phyloP scores from a whole-genome alignment of 331 rosid genomes.

The Acacia concinna region DNA sequence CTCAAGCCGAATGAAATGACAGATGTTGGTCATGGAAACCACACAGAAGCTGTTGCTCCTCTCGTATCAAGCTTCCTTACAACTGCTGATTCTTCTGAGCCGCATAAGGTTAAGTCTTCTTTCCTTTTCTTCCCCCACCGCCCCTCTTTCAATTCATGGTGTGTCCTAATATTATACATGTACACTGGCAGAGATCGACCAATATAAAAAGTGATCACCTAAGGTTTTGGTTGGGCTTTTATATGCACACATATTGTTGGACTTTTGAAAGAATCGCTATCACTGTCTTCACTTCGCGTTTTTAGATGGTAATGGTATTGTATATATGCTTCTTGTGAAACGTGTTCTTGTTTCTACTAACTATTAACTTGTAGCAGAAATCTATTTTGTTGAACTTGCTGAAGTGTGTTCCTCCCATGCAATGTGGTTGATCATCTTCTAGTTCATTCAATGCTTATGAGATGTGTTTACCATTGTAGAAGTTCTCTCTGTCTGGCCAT shows the following conservation, averaged over 20 bases:
- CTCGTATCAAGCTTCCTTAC: conserved; percentile 38
- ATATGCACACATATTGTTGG: neutral
- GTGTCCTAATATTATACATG: neutral
- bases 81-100: conserved; percentile 44
- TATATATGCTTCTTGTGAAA: conserved; percentile 7
- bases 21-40: conserved; percentile 38
- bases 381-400: conserved; percentile 10
- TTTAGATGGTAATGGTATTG: neutral
- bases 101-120: conserved; percentile 50
- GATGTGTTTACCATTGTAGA: neutral
- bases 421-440: conserved; percentile 2
- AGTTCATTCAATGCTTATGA: conserved; percentile 8
- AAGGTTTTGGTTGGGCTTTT: conserved; percentile 15
- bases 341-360: conserved; percentile 12
- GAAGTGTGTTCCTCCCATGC: neutral
- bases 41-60: conserved; percentile 41
- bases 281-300: neutral
- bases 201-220: neutral
- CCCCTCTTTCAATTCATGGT: too few species aligned
- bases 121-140: too few species aligned
- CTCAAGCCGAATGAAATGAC: conserved; percentile 45
- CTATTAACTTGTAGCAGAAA: neutral
- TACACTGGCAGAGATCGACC: conserved; percentile 2
- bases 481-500: conserved; percentile 10
- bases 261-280: conserved; percentile 4